phyloP scores from a whole-genome alignment of 768 basidiomycete species.

The Tulasnella sp. region DNA sequence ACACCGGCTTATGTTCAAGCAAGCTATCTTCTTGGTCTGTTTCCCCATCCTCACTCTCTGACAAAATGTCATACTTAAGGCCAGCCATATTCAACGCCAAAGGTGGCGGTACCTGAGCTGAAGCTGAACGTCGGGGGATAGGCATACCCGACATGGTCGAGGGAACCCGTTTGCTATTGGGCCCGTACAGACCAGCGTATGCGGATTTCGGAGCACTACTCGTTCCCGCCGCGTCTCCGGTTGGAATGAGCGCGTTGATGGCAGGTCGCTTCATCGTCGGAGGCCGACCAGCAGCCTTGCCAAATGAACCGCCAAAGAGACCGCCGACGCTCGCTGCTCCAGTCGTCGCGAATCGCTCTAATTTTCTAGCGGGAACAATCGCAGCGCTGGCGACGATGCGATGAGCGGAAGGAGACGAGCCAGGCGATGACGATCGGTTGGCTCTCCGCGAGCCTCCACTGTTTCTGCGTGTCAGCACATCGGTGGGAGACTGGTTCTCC shows the following conservation, averaged over 20 bases:
- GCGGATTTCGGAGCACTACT: not conserved
- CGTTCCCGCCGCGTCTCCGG: not conserved
- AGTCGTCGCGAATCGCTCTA: conserved; percentile 34
- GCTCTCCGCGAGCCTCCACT: conserved; percentile 25
- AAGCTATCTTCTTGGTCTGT: conserved; percentile 12
- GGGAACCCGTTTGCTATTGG: not conserved
- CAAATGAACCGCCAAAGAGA: conserved; percentile 19
- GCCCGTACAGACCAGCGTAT: conserved; percentile 7
- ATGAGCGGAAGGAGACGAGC: conserved; percentile 35
- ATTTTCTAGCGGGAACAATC: not conserved
- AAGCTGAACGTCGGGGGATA: not conserved
- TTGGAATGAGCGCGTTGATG: not conserved
- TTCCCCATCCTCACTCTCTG: not conserved
- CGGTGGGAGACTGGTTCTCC: too few relatives aligned
- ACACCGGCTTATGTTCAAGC: not conserved
- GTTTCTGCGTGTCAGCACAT: not conserved
- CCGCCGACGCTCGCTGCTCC: conserved; percentile 21
- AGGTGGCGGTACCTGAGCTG: not conserved
- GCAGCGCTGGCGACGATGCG: conserved; percentile 26
- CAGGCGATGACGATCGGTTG: conserved; percentile 40
- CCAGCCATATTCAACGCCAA: not conserved
- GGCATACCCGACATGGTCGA: not conserved
- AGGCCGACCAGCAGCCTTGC: not conserved
- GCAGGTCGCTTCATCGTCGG: not conserved
- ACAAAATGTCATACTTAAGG: not conserved